Conservation (phyloP, 1,284 basidiomycete species). For the Agaricales sp. region DNA sequence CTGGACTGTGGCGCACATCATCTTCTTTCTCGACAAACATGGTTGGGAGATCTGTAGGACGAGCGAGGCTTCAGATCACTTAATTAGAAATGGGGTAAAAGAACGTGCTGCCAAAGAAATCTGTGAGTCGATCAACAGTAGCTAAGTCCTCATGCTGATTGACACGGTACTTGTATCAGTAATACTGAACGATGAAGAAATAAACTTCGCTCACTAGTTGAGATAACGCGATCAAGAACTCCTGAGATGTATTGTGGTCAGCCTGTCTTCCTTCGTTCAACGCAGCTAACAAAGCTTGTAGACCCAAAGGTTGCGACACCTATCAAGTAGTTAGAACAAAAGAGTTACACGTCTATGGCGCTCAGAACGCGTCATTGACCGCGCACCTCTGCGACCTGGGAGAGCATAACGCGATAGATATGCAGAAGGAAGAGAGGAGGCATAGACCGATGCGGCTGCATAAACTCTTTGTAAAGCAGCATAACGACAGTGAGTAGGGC, state of each 20-base stretch:
- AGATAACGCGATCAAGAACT: neutral
- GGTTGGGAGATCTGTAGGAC: slow-evolving; percentile 30
- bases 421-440: slow-evolving; percentile 52
- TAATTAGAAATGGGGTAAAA: neutral
- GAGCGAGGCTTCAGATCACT: slow-evolving; percentile 5
- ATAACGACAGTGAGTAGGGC: slow-evolving; percentile 51
- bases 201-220: neutral
- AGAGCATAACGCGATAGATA: slow-evolving; percentile 49
- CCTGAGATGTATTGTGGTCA: neutral
- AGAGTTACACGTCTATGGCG: slow-evolving; percentile 5
- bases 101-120: slow-evolving; percentile 50
- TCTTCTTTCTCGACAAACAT: slow-evolving; percentile 44
- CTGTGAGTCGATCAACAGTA: slow-evolving; percentile 46
- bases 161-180: slow-evolving; percentile 2
- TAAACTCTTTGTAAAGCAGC: slow-evolving; percentile 46
- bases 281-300: neutral
- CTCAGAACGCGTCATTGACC: slow-evolving; percentile 14
- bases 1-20: slow-evolving; percentile 24
- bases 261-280: neutral
- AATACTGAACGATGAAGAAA: slow-evolving; percentile 3
- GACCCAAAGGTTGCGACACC: neutral
- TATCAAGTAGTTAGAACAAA: neutral
- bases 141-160: slow-evolving; percentile 35
- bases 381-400: slow-evolving; percentile 35
- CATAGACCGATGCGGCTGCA: slow-evolving; percentile 28